These are phyloP conservation scores for Didymella pomorum DNA, from an alignment of 2,329 filamentous ascomycete species.

Conservation along the genomic window DNA sequence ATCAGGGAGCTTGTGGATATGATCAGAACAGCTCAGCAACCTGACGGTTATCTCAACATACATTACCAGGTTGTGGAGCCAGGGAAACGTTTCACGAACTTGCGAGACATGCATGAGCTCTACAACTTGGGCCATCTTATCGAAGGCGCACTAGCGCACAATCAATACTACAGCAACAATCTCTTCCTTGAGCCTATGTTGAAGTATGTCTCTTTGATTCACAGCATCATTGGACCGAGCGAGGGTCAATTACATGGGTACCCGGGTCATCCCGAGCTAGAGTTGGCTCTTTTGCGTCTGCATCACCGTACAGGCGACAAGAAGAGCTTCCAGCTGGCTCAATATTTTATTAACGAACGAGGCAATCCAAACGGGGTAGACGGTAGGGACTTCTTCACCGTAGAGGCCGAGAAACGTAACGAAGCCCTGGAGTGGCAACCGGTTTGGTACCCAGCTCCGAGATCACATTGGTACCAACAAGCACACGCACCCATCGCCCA, in stretches of 20 bases:
- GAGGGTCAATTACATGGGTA: conserved; percentile 1
- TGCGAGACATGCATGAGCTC: conserved; percentile 7
- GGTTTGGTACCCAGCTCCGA: conserved; percentile 6
- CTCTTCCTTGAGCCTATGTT: conserved; percentile 6
- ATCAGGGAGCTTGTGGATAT: not conserved
- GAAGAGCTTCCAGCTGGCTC: conserved; percentile 3
- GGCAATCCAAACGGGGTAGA: not conserved
- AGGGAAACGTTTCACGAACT: conserved; percentile 1
- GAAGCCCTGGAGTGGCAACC: conserved; percentile 5
- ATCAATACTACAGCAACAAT: conserved; percentile 1
- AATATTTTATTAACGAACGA: not conserved
- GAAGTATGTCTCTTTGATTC: not conserved
- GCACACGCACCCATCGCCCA: conserved; percentile 1
- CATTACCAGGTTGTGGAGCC: not conserved
- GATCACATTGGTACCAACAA: conserved; percentile 10
- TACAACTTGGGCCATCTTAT: conserved; percentile 4
- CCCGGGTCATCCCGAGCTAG: conserved; percentile 1
- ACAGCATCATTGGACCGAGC: not conserved
- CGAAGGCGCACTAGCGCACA: conserved; percentile 3
- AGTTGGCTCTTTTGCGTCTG: conserved; percentile 2
- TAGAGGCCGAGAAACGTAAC: conserved; percentile 1
- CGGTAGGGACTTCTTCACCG: conserved; percentile 4
- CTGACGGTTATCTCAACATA: conserved; percentile 2
- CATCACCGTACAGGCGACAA: not conserved
- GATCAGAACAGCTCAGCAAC: conserved; percentile 3